phyloP scores from a whole-genome alignment of 176 grass and related monocot species.

The Aegilops bicornis region DNA sequence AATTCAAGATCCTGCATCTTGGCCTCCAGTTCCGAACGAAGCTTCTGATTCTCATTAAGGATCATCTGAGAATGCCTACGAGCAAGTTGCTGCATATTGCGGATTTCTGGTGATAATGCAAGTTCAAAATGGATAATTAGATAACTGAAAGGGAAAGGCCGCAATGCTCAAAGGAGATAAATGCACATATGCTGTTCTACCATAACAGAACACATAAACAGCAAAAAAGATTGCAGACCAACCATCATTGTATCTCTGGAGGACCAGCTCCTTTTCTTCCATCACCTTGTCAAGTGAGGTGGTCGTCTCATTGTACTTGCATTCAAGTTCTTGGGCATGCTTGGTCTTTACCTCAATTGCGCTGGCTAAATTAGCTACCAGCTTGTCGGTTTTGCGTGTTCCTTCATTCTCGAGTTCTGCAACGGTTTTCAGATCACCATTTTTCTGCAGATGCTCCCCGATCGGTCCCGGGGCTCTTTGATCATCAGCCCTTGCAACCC shows the following conservation, averaged over 20 bases:
- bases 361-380: constrained; percentile 43
- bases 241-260: constrained; percentile 44
- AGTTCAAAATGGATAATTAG: not conserved
- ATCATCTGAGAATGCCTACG: constrained; percentile 58
- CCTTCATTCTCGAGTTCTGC: constrained; percentile 46
- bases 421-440: constrained; percentile 50
- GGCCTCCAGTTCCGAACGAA: constrained; percentile 46
- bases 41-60: constrained; percentile 49
- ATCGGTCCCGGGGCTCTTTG: constrained; percentile 29
- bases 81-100: constrained; percentile 57
- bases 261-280: constrained; percentile 51
- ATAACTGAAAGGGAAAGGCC: not conserved
- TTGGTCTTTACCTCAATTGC: constrained; percentile 39
- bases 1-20: constrained; percentile 52
- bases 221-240: not conserved
- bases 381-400: constrained; percentile 40
- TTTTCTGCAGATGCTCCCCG: constrained; percentile 35
- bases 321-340: constrained; percentile 41
- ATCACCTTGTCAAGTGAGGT: constrained; percentile 50
- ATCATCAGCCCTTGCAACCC: constrained; percentile 53
- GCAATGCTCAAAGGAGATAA: not conserved
- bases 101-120: constrained; percentile 44
- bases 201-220: not conserved
- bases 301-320: constrained; percentile 46
- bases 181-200: not conserved